A percentile compares a stretch with the other conserved stretches of the same genome.
phyloP scores from a whole-genome alignment of 2,329 filamentous ascomycete species.

The Fusarium papillatum region DNA sequence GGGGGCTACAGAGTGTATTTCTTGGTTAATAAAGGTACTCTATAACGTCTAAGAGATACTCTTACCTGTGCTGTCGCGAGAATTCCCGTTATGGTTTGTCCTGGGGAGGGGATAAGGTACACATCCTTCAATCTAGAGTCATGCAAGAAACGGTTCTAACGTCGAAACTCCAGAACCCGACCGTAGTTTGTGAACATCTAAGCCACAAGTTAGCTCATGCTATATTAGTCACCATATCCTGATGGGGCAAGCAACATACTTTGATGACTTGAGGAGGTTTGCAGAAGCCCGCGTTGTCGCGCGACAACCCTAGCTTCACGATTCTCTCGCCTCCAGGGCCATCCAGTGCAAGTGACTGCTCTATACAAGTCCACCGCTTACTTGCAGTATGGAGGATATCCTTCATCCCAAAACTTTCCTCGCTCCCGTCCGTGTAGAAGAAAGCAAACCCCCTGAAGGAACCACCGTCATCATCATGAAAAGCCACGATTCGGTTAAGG shows the following conservation, averaged over 20 bases:
- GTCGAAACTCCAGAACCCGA: not conserved
- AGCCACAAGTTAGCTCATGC: not conserved
- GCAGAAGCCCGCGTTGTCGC: no score
- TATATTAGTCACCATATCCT: rapidly evolving
- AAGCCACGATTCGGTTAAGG: constrained; percentile 1
- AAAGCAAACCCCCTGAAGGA: constrained; percentile 2
- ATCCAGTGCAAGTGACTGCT: constrained; percentile 10
- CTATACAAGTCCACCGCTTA: not conserved
- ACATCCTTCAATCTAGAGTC: not conserved
- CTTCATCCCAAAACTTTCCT: not conserved
- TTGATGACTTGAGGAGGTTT: not conserved
- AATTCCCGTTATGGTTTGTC: not conserved
- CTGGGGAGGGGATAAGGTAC: not conserved
- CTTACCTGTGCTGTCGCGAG: not conserved
- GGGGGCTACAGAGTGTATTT: not conserved
- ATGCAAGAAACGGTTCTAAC: not conserved
- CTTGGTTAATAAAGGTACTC: not conserved
- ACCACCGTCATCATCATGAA: not conserved
- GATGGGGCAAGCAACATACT: not conserved
- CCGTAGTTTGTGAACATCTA: constrained; percentile 4
- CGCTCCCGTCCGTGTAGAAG: constrained; percentile 9
- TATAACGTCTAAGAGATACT: not conserved
- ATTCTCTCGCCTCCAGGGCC: constrained; percentile 14
- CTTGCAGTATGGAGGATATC: rapidly evolving
- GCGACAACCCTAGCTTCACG: no score